Base-by-base conservation (phyloP, 2,329 filamentous ascomycete species). In the Capronia epimyces region DNA sequence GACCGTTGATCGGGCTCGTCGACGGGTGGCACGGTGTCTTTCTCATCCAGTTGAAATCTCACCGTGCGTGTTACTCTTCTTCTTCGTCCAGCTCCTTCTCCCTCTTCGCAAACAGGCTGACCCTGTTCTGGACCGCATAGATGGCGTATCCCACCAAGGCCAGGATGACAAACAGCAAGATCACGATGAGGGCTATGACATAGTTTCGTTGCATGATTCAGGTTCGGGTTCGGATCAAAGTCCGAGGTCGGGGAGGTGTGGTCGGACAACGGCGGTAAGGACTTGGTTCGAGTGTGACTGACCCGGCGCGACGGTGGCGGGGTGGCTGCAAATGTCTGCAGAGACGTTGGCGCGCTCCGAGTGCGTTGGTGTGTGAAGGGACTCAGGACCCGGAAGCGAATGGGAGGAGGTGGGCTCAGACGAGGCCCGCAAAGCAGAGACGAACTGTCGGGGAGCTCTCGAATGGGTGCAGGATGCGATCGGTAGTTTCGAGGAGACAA, bases 141-240 rank as follows among this genome's bases (percentile, higher is more conserved):
- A 69, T 66, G 13, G 59, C 55, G 56, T 66, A 67, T 3, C 68
- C 71, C 34, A 69, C 67, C 21, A 71, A 52, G 16, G 69, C 70
- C 32, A 76, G 68, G 41, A 75, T 52, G 44, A 76, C 53, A 60
- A 75, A 75, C 48, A 76, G 65, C 39, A 73, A 55, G 58, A 76
- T 74, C 56, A 76, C 68, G 60, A 76, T 76, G 50, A 76, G 68
- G 12, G 73, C 73, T 55, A 76, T 72, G 58, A 71, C 65, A 60
- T 73, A 66, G 63, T 76, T 76, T 52, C 66, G 64, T 56, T 74
- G 61, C 66, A 72, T 74, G 52, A 25, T 41, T 42, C 6, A 20
- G n/a, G 18, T 15, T 15, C 12, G 15, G 13, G 31, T 15, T 43
- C 31, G n/a, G n/a, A n/a, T n/a, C n/a, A n/a, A n/a, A n/a, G 32